Conservation (phyloP, 2,329 filamentous ascomycete genomes). For the Colletotrichum tabaci region DNA sequence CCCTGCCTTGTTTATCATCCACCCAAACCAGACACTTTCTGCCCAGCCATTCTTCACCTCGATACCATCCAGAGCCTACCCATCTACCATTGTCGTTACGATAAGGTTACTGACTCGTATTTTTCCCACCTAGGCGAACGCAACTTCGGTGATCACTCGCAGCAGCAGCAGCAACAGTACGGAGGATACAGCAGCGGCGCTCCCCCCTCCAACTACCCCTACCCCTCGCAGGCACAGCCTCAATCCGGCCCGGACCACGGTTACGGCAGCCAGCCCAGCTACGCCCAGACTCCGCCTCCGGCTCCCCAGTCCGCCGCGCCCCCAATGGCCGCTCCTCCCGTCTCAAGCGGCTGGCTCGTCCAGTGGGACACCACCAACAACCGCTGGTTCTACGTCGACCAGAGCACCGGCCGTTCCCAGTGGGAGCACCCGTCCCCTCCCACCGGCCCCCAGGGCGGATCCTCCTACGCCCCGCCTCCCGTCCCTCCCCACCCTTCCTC, state of each 20-base stretch:
- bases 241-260: constrained; percentile 29
- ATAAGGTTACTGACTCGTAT: constrained; percentile 40
- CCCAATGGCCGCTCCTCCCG: constrained; percentile 48
- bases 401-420: constrained; percentile 72
- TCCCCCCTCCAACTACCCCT: constrained; percentile 42
- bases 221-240: constrained; percentile 42
- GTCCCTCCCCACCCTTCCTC: constrained; percentile 20
- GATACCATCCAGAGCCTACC: constrained; percentile 5
- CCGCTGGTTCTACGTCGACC: constrained; percentile 77
- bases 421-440: constrained; percentile 70
- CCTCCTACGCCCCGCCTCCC: constrained; percentile 33
- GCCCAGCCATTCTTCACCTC: not conserved
- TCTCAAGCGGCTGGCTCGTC: constrained; percentile 73
- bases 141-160: constrained; percentile 41
- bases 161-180: constrained; percentile 44
- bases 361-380: constrained; percentile 74
- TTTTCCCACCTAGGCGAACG: constrained; percentile 31
- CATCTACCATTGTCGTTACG: constrained; percentile 29
- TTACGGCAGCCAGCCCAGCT: constrained; percentile 40
- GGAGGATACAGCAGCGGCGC: constrained; percentile 33
- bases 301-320: constrained; percentile 52
- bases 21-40: not conserved
- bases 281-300: constrained; percentile 39
- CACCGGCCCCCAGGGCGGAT: constrained; percentile 29
- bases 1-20: constrained; percentile 7